A percentile compares a stretch with the other conserved stretches of the same genome.
phyloP scores from a whole-genome alignment of 129 eudicot species.

The Centaurea solstitialis region DNA sequence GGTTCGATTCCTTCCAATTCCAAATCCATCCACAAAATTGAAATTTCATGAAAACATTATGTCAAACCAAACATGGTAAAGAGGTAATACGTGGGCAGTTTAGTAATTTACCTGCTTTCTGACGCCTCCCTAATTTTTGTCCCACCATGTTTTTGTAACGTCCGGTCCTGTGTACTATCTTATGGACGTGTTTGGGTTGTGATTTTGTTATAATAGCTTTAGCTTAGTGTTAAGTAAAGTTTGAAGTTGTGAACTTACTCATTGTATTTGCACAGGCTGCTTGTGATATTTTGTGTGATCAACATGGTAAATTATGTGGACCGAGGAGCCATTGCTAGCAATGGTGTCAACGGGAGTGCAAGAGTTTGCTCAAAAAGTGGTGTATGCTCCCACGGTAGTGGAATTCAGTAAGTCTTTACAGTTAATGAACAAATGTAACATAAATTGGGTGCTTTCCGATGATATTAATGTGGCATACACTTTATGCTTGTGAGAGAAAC shows the following conservation, averaged over 20 bases:
- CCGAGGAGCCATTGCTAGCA: constrained; percentile 96
- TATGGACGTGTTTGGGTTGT: background rate
- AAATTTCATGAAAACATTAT: too few species aligned
- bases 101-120: background rate
- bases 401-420: constrained; percentile 79
- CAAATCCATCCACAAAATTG: too few species aligned
- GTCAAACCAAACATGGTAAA: too few species aligned
- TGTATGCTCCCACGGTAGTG: constrained; percentile 73
- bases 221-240: background rate
- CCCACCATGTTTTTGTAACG: background rate
- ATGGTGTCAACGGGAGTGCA: constrained; percentile 88
- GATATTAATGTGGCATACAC: background rate
- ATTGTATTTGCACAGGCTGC: constrained; percentile 55
- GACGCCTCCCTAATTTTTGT: background rate
- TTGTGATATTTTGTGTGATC: constrained; percentile 72
- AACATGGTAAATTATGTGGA: constrained; percentile 88
- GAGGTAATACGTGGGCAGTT: too few species aligned
- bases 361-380: constrained; percentile 56
- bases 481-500: background rate
- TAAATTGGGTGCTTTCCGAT: background rate
- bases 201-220: background rate
- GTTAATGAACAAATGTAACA: background rate
- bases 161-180: background rate
- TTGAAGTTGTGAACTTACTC: background rate
- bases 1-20: too few species aligned